Evolutionary conservation across 164 flowering plant species (phyloP).

Genomic region (Magnolia sinica): DNA sequence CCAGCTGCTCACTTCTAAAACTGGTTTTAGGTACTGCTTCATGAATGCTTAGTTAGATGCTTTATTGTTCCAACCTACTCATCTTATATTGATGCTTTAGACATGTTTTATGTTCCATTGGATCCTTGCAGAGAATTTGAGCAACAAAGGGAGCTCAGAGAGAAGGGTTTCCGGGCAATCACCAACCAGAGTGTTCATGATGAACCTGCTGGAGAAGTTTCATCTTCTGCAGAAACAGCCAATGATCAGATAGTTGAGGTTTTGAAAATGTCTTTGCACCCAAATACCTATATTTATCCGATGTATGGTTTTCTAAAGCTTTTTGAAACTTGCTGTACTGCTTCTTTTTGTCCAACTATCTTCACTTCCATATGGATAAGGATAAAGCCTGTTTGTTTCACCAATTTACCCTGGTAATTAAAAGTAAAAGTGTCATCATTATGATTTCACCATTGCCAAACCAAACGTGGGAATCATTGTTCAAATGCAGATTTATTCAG

Average conservation of each 20-base stretch:
- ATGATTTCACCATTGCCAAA: too few relatives aligned
- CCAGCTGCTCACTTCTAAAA: constrained; percentile 95
- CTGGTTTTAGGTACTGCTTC: constrained; percentile 86
- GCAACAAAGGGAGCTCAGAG: constrained; percentile 92
- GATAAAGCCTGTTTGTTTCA: too few relatives aligned
- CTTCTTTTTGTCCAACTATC: not conserved
- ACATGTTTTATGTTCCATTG: constrained; percentile 11
- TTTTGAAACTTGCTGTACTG: too few relatives aligned
- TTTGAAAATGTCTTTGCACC: not conserved
- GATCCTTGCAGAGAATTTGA: constrained; percentile 79
- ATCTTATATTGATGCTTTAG: not conserved
- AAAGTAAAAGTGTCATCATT: too few relatives aligned
- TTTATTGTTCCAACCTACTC: not conserved
- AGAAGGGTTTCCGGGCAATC: constrained; percentile 56
- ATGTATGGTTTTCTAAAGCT: too few relatives aligned
- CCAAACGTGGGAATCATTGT: too few relatives aligned
- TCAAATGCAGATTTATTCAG: too few relatives aligned
- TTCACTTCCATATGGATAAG: not conserved
- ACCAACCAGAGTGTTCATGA: constrained; percentile 34
- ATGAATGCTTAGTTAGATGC: constrained; percentile 4
- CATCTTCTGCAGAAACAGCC: constrained; percentile 25
- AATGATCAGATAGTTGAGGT: constrained; percentile 66
- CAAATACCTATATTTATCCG: not conserved
- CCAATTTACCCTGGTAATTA: too few relatives aligned
- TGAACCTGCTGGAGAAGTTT: constrained; percentile 33